Evolutionary conservation across 306 rosid species (phyloP).

Genomic region (Luffa acutangula): DNA sequence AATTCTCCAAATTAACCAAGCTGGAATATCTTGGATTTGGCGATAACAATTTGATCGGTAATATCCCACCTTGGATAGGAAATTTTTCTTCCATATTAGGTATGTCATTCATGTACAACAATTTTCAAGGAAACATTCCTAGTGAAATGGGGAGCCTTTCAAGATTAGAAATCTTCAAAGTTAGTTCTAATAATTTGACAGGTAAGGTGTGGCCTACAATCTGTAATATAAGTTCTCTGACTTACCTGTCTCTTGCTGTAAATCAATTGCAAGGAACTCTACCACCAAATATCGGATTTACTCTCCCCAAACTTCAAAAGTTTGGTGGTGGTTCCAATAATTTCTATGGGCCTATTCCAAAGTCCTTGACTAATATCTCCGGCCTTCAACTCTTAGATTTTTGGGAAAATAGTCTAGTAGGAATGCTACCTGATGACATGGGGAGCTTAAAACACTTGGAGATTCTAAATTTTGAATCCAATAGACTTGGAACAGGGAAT

Average conservation of each 20-base stretch:
- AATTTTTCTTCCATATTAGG: conserved; percentile 19
- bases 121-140: background rate
- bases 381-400: conserved; percentile 24
- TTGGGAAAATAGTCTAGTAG: conserved; percentile 20
- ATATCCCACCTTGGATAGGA: conserved; percentile 40
- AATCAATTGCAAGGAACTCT: conserved; percentile 5
- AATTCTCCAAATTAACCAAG: conserved; percentile 8
- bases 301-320: conserved; percentile 27
- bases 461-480: conserved; percentile 1
- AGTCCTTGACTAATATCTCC: conserved; percentile 32
- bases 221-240: background rate
- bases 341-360: conserved; percentile 28
- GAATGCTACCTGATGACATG: conserved; percentile 23
- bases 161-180: background rate
- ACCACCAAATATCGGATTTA: conserved; percentile 30
- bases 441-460: conserved; percentile 23
- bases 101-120: background rate
- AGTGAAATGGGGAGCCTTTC: background rate
- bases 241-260: no score
- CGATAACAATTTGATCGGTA: conserved; percentile 23
- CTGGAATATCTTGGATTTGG: background rate
- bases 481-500: conserved; percentile 18
- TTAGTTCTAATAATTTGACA: background rate
- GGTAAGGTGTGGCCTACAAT: background rate
- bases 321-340: conserved; percentile 4